These are phyloP conservation scores for Sordaria brevicollis DNA, from an alignment of 495 filamentous ascomycete genomes.

Conservation along the genomic window DNA sequence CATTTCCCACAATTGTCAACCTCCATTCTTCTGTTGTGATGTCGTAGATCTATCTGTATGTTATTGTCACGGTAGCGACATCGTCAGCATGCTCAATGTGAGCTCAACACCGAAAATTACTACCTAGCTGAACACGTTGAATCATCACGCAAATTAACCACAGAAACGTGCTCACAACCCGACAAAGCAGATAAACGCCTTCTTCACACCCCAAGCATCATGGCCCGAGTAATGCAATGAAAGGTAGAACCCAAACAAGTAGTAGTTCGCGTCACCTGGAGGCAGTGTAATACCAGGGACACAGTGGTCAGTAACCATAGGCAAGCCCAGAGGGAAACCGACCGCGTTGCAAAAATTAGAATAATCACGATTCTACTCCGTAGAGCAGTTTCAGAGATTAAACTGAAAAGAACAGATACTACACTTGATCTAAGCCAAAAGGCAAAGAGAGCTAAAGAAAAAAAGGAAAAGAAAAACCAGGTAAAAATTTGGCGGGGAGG, in stretches of 20 bases:
- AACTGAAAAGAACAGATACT: conserved; percentile 99
- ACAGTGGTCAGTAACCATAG: conserved; percentile 15
- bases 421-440: conserved; percentile 91
- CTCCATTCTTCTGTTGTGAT: too few relatives aligned
- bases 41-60: too few relatives aligned
- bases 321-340: conserved; percentile 43
- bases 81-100: too few relatives aligned
- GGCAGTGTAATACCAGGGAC: conserved; percentile 25
- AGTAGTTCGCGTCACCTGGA: conserved; percentile 20
- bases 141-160: too few relatives aligned
- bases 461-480: conserved; percentile 19
- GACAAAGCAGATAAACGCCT: too few relatives aligned
- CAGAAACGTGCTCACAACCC: too few relatives aligned
- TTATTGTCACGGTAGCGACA: too few relatives aligned
- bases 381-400: conserved; percentile 58
- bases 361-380: conserved; percentile 66
- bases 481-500: conserved; percentile 6
- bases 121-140: too few relatives aligned
- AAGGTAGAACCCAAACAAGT: conserved; percentile 3
- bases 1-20: too few relatives aligned
- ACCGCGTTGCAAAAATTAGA: conserved; percentile 58
- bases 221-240: conserved; percentile 19
- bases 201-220: conserved; percentile 18
- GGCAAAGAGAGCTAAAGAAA: conserved; percentile 44
- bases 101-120: too few relatives aligned